Evolutionary conservation across 176 grass and related monocot genomes (phyloP).

Genomic region (Guadua angustifolia): DNA sequence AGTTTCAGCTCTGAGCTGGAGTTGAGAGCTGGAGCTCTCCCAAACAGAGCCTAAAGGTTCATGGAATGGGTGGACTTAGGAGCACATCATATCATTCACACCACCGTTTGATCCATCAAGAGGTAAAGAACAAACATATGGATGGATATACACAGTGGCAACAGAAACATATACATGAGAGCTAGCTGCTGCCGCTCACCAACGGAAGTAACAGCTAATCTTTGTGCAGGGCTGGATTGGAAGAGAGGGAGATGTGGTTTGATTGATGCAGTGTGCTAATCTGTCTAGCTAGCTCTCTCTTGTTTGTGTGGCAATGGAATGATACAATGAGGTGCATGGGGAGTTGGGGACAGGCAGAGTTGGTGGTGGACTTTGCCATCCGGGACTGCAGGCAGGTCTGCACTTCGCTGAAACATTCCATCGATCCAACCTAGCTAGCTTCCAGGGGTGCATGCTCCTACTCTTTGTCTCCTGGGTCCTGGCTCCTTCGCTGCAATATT

Average conservation of each 20-base stretch:
- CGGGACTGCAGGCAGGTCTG: slow-evolving; percentile 14
- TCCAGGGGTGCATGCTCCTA: slow-evolving; percentile 12
- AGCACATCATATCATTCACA: slow-evolving; percentile 60
- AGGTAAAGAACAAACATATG: slow-evolving; percentile 38
- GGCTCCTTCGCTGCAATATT: slow-evolving; percentile 66
- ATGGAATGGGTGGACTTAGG: slow-evolving; percentile 48
- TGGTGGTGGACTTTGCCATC: slow-evolving; percentile 44
- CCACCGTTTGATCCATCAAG: slow-evolving; percentile 41
- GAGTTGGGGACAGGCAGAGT: background rate
- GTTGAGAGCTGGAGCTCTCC: no score
- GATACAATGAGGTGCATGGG: slow-evolving; percentile 27
- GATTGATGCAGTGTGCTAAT: slow-evolving; percentile 1
- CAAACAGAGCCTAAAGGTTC: no score
- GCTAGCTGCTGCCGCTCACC: background rate
- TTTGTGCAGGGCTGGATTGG: slow-evolving; percentile 5
- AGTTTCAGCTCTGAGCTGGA: no score
- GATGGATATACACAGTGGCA: background rate
- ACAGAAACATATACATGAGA: background rate
- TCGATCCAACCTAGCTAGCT: slow-evolving; percentile 51
- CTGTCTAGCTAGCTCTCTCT: background rate
- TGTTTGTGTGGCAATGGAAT: slow-evolving; percentile 11
- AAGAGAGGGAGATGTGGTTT: slow-evolving; percentile 26
- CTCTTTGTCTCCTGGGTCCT: background rate
- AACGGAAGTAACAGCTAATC: slow-evolving; percentile 2
- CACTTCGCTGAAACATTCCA: slow-evolving; percentile 70